A percentile compares a stretch with the other conserved stretches of the same genome.
Evolutionary conservation across 169 alveolate species (phyloP).

Genomic region (Plasmodium vinckei): DNA sequence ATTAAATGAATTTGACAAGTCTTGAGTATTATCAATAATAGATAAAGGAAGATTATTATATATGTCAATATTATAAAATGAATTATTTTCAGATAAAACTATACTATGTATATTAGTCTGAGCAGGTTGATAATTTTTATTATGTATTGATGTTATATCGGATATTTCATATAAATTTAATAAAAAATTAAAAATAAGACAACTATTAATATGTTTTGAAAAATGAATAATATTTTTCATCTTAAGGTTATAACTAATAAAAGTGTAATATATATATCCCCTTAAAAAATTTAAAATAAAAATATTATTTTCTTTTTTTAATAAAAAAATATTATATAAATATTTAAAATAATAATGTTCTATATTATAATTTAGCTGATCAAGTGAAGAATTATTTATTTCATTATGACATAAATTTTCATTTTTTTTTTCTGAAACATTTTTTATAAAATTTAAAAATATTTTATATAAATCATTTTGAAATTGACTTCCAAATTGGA

Average conservation of each 20-base stretch:
- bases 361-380: slow-evolving; percentile 30
- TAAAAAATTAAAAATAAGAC: not conserved
- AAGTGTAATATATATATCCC: slow-evolving; percentile 41
- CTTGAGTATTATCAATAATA: no score
- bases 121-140: no score
- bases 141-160: not conserved
- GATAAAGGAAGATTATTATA: not conserved
- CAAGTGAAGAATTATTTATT: slow-evolving; percentile 12
- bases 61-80: slow-evolving; percentile 11
- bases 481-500: not conserved
- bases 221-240: not conserved
- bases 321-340: slow-evolving; percentile 38
- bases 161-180: slow-evolving; percentile 15
- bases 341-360: slow-evolving; percentile 30
- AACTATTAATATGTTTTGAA: not conserved
- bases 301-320: slow-evolving; percentile 15
- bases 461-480: slow-evolving; percentile 16
- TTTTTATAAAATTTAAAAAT: slow-evolving; percentile 11
- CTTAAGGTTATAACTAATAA: not conserved
- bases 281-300: slow-evolving; percentile 25
- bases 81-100: slow-evolving; percentile 21
- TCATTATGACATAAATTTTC: not conserved
- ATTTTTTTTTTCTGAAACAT: not conserved
- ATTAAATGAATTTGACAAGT: no score
- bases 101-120: no score